Conservation (phyloP, 495 filamentous ascomycete species). For the Tetracladium setigerum region DNA sequence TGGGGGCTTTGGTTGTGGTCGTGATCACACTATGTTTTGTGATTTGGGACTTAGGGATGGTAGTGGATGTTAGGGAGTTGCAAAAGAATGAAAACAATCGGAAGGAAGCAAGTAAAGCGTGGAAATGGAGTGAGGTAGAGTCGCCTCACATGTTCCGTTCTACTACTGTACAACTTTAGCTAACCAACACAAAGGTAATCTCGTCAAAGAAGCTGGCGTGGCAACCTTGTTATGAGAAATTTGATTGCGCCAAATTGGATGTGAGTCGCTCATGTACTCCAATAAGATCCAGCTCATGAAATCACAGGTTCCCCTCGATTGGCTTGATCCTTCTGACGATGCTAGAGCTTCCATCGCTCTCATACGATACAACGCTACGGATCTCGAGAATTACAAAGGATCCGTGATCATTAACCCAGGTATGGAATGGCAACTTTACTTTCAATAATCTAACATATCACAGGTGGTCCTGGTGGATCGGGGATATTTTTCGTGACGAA, state of each 20-base stretch:
- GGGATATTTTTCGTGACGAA: slow-evolving; percentile 33
- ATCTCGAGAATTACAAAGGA: slow-evolving; percentile 30
- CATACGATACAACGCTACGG: slow-evolving; percentile 35
- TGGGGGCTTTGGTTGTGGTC: too few relatives aligned
- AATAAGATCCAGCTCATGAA: neutral
- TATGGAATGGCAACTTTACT: neutral
- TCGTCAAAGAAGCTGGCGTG: slow-evolving; percentile 27
- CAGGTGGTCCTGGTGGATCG: slow-evolving; percentile 40
- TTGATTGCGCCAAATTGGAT: slow-evolving; percentile 34
- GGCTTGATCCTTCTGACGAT: slow-evolving; percentile 30
- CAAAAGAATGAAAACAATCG: too few relatives aligned
- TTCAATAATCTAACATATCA: neutral
- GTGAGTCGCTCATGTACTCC: slow-evolving; percentile 19
- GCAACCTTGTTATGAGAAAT: slow-evolving; percentile 10
- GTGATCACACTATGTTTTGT: too few relatives aligned
- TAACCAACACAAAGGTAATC: slow-evolving; percentile 17
- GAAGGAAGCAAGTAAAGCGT: too few relatives aligned
- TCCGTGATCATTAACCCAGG: slow-evolving; percentile 45
- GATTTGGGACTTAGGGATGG: too few relatives aligned
- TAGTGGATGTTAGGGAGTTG: too few relatives aligned
- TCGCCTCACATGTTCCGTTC: too few relatives aligned
- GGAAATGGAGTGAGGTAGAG: too few relatives aligned
- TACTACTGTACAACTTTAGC: too few relatives aligned
- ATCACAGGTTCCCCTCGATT: slow-evolving; percentile 36
- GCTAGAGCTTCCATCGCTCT: slow-evolving; percentile 34